A percentile compares a stretch with the other conserved stretches of the same genome.
Conservation (phyloP, 495 filamentous ascomycete species). For the Haplographium delicatum region DNA sequence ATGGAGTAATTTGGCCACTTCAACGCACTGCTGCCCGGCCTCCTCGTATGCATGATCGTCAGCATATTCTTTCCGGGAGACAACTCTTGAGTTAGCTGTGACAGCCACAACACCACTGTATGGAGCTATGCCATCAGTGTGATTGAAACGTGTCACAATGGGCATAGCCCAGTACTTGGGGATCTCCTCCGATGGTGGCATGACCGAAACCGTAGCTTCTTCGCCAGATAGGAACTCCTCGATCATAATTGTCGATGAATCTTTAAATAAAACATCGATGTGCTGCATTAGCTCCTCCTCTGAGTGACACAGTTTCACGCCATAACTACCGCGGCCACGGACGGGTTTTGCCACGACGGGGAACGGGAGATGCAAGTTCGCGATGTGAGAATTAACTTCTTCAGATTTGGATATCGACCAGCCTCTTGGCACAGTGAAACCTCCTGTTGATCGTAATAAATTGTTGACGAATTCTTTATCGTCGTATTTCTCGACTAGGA, state of each 20-base stretch:
- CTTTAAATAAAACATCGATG: conserved; percentile 22
- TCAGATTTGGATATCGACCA: no score
- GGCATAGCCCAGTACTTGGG: conserved; percentile 31
- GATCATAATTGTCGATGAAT: conserved; percentile 29
- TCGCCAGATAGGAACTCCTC: conserved; percentile 37
- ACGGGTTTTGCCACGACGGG: conserved; percentile 34
- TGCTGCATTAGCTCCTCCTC: conserved; percentile 24
- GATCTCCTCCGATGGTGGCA: conserved; percentile 29
- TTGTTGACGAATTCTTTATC: conserved; percentile 36
- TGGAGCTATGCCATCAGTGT: conserved; percentile 31
- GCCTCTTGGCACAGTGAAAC: conserved; percentile 2
- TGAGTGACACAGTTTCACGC: conserved; percentile 32
- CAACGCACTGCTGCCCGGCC: conserved; percentile 24
- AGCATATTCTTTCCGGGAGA: conserved; percentile 4
- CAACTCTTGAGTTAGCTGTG: conserved; percentile 27
- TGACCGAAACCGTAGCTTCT: conserved; percentile 37
- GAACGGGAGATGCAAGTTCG: conserved; percentile 18
- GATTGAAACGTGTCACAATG: conserved; percentile 34
- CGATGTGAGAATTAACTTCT: no score
- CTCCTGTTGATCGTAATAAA: conserved; percentile 18
- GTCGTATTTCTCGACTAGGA: conserved; percentile 35
- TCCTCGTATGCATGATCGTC: conserved; percentile 4
- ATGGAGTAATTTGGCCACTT: conserved; percentile 28
- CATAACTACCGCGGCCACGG: conserved; percentile 30
- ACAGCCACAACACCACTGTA: conserved; percentile 34